Percentiles rank a stretch among this genome's conserved stretches.
Evolutionary conservation across 345 rosid species (phyloP).

Genomic region (Boechera stricta): DNA sequence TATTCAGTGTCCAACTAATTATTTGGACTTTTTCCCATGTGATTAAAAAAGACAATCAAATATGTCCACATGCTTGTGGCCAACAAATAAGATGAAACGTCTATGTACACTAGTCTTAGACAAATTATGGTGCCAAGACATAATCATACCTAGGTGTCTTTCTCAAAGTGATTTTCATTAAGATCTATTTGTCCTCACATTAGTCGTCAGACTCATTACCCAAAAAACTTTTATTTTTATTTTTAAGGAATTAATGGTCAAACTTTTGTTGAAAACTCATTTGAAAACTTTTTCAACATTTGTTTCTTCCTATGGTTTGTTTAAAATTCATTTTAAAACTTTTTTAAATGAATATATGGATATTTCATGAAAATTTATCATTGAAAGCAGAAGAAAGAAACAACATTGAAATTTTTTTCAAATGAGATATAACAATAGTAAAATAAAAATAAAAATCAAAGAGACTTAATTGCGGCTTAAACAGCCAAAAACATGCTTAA

Average conservation of each 20-base stretch:
- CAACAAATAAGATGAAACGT: conserved; percentile 4
- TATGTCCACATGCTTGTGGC: conserved; percentile 11
- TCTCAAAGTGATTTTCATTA: not conserved
- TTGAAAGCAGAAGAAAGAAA: too few relatives aligned
- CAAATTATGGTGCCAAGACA: conserved; percentile 39
- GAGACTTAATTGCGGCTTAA: too few relatives aligned
- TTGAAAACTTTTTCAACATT: conserved; percentile 6
- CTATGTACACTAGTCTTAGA: not conserved
- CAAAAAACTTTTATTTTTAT: conserved; percentile 2
- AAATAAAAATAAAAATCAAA: too few relatives aligned
- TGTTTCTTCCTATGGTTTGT: conserved; percentile 19
- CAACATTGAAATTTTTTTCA: too few relatives aligned
- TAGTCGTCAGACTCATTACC: conserved; percentile 16
- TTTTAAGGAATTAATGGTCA: not conserved
- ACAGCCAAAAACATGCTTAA: too few relatives aligned
- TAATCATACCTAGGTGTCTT: conserved; percentile 37
- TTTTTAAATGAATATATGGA: not conserved
- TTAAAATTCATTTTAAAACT: not conserved
- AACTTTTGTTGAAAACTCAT: conserved; percentile 19
- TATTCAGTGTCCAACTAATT: not conserved
- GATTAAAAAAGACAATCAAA: conserved; percentile 11
- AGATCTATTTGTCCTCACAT: not conserved
- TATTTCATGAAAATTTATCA: too few relatives aligned
- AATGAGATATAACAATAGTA: too few relatives aligned
- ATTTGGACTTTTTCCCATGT: conserved; percentile 7